Evolutionary conservation across 2,329 filamentous ascomycete genomes (phyloP).

Genomic region (Purpureocillium lavendulum): DNA sequence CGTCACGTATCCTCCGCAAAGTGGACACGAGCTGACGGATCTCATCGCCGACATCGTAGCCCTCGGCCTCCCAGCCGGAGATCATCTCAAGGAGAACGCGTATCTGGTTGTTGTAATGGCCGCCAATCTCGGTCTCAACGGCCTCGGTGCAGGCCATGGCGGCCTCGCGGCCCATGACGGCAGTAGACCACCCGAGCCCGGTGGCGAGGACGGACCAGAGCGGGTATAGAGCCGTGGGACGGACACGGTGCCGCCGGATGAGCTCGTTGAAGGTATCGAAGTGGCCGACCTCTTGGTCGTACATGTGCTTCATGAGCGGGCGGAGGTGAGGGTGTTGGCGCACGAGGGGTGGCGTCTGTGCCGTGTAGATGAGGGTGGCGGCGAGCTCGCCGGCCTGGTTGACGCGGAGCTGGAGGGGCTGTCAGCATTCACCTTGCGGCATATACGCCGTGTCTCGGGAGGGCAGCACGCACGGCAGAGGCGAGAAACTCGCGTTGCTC

Average conservation of each 20-base stretch:
- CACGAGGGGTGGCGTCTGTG: constrained; percentile 76
- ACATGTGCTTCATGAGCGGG: constrained; percentile 94
- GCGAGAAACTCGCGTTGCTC: constrained; percentile 69
- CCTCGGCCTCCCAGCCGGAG: constrained; percentile 62
- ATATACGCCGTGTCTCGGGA: not conserved
- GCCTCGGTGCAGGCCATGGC: constrained; percentile 99
- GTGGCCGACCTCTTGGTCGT: constrained; percentile 89
- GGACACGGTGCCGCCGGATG: constrained; percentile 77
- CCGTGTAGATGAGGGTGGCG: constrained; percentile 85
- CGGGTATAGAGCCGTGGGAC: constrained; percentile 88
- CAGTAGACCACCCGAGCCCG: constrained; percentile 81
- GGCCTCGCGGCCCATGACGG: constrained; percentile 79
- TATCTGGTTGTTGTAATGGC: constrained; percentile 92
- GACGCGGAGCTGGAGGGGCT: constrained; percentile 60
- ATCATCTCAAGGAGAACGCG: constrained; percentile 74
- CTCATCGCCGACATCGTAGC: constrained; percentile 75
- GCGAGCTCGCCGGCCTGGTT: constrained; percentile 98
- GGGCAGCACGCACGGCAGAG: constrained; percentile 50
- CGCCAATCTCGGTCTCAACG: constrained; percentile 95
- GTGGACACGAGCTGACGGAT: constrained; percentile 63
- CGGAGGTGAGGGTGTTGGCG: constrained; percentile 78
- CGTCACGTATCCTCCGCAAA: constrained; percentile 78
- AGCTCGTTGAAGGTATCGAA: constrained; percentile 78
- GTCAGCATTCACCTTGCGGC: constrained; percentile 5
- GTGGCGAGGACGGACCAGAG: constrained; percentile 77